Base-by-base conservation (phyloP, 345 rosid genomes). In the Gossypium anomalum region DNA sequence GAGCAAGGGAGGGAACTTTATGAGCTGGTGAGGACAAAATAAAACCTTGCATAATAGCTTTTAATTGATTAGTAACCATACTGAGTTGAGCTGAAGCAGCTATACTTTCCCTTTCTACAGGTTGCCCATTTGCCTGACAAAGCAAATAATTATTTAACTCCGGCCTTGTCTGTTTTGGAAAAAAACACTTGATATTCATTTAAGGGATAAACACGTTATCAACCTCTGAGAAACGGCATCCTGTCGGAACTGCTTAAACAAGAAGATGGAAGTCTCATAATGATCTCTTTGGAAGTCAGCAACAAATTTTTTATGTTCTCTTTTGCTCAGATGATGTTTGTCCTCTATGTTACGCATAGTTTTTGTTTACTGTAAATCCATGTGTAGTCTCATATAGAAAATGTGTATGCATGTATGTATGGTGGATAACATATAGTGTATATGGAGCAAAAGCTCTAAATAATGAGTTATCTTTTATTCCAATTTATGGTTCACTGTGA, bases 51-150 rank as follows among this genome's bases (percentile, higher is more conserved):
- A 2, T 12, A 23, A 34, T 61, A 17, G 3, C 38, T 29, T 49
- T 68, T 25, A 49, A 25, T 49, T 17, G 47, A 57, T 52, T 69
- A 16, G 4, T 52, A 52, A 51, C 25, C 23, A 29, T 29, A 17
- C 5, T n/a, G 60, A 52, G 45, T 51, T 4, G 23, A 68, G 25
- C 72, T 69, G 23, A 70, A 70, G 47, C 19, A 11, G 58, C 23
- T 19, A 67, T 20, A 27, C 72, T 13, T 75, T 8, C 3, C 76
- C 55, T 49, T 19, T 71, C 34, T 79, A 74, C 83, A 92, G 97
- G 97, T 94, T 70, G 98, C 99, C 34, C 99, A 94, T 85, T 80
- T 92, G 78, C 98, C 98, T 0, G 97, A 91, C 81, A 94, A 94
- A 85, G 98, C 98, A 25, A 94, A 94, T 77, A 94, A 92, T 84